These are phyloP conservation scores for Ophioceras dolichostomum DNA, from an alignment of 2,329 filamentous ascomycete species.

Conservation along the genomic window DNA sequence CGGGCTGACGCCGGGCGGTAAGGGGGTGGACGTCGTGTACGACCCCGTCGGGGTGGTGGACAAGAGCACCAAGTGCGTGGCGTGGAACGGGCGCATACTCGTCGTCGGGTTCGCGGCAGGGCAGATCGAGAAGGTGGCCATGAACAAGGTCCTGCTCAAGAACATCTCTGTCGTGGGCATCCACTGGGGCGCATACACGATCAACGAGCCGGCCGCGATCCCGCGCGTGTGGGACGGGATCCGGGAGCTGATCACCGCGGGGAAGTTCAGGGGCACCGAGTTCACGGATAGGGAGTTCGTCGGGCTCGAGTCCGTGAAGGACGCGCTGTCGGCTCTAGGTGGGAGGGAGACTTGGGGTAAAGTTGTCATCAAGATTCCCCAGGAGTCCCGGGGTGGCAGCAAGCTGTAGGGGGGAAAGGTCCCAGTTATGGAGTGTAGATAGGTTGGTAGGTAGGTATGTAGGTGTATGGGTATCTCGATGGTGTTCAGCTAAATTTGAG, in stretches of 20 bases:
- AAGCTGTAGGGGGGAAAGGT: not conserved
- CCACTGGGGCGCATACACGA: conserved; percentile 81
- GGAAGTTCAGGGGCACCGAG: conserved; percentile 71
- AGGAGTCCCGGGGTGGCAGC: conserved; percentile 32
- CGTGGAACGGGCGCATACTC: conserved; percentile 83
- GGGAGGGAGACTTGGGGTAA: conserved; percentile 87
- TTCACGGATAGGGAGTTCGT: conserved; percentile 74
- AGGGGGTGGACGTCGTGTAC: conserved; percentile 83
- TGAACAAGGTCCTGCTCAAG: conserved; percentile 88
- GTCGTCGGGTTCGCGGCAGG: conserved; percentile 85
- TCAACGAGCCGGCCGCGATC: conserved; percentile 59
- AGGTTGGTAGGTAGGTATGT: too few species aligned
- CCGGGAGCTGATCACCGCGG: conserved; percentile 61
- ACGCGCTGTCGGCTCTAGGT: conserved; percentile 66
- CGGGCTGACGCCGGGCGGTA: conserved; percentile 53
- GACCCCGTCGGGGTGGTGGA: conserved; percentile 90
- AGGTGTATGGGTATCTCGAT: too few species aligned
- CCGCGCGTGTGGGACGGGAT: conserved; percentile 71
- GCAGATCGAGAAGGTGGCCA: conserved; percentile 77
- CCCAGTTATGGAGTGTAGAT: too few species aligned
- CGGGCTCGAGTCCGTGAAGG: conserved; percentile 67
- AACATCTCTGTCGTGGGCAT: conserved; percentile 84
- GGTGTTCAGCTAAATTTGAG: too few species aligned
- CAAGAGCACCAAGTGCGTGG: conserved; percentile 76
- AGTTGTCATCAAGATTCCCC: conserved; percentile 78